phyloP scores from a whole-genome alignment of 2,329 filamentous ascomycete genomes.

The Monosporascus ibericus region DNA sequence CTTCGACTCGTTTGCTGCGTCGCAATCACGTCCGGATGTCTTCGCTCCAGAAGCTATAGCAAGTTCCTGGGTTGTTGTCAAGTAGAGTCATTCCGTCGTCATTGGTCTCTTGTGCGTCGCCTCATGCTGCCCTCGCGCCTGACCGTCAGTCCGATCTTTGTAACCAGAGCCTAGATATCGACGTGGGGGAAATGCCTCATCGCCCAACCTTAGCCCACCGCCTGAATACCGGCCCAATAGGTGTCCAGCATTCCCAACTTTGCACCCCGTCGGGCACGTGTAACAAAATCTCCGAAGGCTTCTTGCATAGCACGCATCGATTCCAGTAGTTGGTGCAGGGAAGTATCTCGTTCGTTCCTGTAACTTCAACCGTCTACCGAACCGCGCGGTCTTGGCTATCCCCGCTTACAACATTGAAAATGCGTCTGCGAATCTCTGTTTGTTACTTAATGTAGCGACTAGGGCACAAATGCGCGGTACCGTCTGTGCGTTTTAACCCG shows the following conservation, averaged over 20 bases:
- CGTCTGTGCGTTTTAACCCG: not conserved
- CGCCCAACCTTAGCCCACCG: slow-evolving; percentile 1
- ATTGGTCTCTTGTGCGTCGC: too few species aligned
- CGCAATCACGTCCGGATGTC: not conserved
- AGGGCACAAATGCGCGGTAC: not conserved
- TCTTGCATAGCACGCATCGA: slow-evolving; percentile 18
- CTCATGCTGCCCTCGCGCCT: not conserved
- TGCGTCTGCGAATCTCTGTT: not conserved
- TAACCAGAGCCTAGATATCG: not conserved
- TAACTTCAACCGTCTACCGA: not conserved
- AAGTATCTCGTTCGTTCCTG: not conserved
- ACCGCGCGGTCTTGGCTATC: not conserved
- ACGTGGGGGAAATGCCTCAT: not conserved
- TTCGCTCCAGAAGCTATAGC: too few species aligned
- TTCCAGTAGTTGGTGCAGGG: not conserved
- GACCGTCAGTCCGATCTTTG: not conserved
- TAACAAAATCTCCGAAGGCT: slow-evolving; percentile 24
- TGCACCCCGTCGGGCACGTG: slow-evolving; percentile 13
- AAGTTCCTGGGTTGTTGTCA: too few species aligned
- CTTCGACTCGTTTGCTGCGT: not conserved
- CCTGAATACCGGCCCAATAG: slow-evolving; percentile 2
- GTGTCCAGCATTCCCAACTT: slow-evolving; percentile 7
- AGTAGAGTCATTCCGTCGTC: too few species aligned
- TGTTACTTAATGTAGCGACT: not conserved
- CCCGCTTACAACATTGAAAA: not conserved